Conservation (phyloP, 495 filamentous ascomycete species). For the Daldinia decipiens region DNA sequence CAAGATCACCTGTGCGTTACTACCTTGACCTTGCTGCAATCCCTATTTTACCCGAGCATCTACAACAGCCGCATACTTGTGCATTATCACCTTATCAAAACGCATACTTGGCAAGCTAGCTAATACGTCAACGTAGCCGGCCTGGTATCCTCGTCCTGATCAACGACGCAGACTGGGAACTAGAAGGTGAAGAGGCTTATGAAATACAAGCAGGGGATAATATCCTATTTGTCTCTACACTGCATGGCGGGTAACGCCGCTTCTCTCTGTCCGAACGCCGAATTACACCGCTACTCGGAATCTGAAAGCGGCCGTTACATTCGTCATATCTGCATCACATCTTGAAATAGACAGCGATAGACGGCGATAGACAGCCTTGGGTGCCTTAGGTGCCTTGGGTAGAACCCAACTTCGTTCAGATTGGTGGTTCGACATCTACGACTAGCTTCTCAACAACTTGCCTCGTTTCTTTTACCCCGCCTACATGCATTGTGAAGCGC, state of each 20-base stretch:
- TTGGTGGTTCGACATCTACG: constrained; percentile 25
- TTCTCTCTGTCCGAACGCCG: constrained; percentile 9
- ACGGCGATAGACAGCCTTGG: background rate
- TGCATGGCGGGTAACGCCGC: constrained; percentile 81
- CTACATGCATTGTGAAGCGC: constrained; percentile 41
- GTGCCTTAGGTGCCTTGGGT: background rate
- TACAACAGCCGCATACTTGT: constrained; percentile 5
- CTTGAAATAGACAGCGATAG: constrained; percentile 11
- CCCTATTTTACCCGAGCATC: constrained; percentile 32
- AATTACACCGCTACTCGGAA: constrained; percentile 39
- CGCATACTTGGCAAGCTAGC: constrained; percentile 34
- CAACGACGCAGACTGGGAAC: constrained; percentile 98
- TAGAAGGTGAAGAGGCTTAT: constrained; percentile 93
- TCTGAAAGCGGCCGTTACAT: constrained; percentile 18
- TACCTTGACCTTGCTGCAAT: constrained; percentile 11
- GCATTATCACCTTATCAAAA: constrained; percentile 25
- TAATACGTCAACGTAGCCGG: constrained; percentile 65
- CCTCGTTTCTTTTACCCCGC: constrained; percentile 27
- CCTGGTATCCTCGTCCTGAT: constrained; percentile 97
- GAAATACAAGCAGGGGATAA: constrained; percentile 83
- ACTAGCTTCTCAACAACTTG: constrained; percentile 33
- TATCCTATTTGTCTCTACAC: constrained; percentile 96
- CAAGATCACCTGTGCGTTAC: constrained; percentile 83
- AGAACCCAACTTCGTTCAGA: constrained; percentile 16
- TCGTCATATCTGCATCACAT: constrained; percentile 37